Evolutionary conservation across 495 filamentous ascomycete species (phyloP), one percentile per base, ranked within the genome.

Genomic region (Aspergillus olivimuriae): DNA sequence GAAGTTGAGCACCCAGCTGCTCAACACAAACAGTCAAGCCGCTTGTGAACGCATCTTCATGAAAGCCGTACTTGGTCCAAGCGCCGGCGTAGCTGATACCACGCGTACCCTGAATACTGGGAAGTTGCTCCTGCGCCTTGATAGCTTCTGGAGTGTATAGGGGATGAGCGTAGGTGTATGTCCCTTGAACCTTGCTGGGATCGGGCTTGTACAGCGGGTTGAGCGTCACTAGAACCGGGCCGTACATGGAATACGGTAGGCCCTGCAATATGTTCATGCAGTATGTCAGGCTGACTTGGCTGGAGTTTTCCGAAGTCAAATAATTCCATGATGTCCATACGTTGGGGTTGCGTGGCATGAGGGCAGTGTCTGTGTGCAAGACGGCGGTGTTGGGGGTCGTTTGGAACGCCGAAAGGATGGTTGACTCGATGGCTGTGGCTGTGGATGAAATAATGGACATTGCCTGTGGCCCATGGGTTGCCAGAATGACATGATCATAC

Each of bases 11-110:
- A 6, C 20, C 42, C 18, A 44, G 23, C 14, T 36, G 11, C 20
- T 28, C 33, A 1, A 34, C 32, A 7, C 20, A 32, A 7, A 37
- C 42, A 11, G 3, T 15, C 7, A 44, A 37, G 2, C 32, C 42
- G 20, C 33, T 44, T 11, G 42, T 37, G 10, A 44, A 36, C 2
- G 42, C 42, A 37, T 44, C 42, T 16, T 44, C 42, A 37, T 44
- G 42, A 12, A 44, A 44, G 21, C 42, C 42, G n/a, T 37, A 44
- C 42, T 17, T 44, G 2, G 42, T 44, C 42, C 42, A 44, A 19
- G 42, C 42, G 11, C 42, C 42, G 6, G 20, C 42, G 20, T 44
- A 44, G 21, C 42, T 44, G 7, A 44, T 37, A 3, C 42, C 42
- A 4, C 42, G 19, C 2, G 34, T 44, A 2, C 42, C 42, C 15